phyloP scores from a whole-genome alignment of 2,329 filamentous ascomycete genomes.

The Macrophomina tecta region DNA sequence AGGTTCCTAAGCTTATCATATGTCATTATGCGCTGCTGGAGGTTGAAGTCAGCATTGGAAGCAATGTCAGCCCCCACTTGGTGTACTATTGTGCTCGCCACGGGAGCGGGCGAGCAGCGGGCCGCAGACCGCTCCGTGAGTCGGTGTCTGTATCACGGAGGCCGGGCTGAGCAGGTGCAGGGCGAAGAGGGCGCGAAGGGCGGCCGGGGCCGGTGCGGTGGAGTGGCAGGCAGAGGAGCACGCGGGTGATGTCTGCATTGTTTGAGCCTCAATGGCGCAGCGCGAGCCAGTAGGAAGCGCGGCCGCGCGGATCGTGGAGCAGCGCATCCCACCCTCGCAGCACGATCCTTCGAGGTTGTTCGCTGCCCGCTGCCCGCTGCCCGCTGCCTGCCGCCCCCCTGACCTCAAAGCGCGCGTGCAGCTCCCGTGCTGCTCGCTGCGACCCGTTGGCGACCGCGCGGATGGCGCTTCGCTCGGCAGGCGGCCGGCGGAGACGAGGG shows the following conservation, averaged over 20 bases:
- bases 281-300: constrained; percentile 22
- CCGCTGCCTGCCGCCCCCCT: neutral
- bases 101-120: neutral
- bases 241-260: neutral
- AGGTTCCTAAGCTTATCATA: constrained; percentile 22
- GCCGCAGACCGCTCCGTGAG: constrained; percentile 5
- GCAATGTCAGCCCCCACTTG: constrained; percentile 20
- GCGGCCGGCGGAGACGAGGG: neutral
- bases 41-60: constrained; percentile 23
- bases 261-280: constrained; percentile 11
- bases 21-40: constrained; percentile 15
- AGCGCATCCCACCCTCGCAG: neutral
- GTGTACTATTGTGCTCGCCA: constrained; percentile 2
- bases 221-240: neutral
- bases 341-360: neutral
- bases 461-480: constrained; percentile 11
- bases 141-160: constrained; percentile 7
- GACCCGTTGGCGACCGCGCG: neutral
- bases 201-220: neutral
- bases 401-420: neutral
- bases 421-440: neutral
- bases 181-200: no score
- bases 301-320: constrained; percentile 15
- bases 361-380: neutral
- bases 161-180: constrained; percentile 6